Conservation (phyloP, 2,329 filamentous ascomycete species). For the Talaromyces sp. region DNA sequence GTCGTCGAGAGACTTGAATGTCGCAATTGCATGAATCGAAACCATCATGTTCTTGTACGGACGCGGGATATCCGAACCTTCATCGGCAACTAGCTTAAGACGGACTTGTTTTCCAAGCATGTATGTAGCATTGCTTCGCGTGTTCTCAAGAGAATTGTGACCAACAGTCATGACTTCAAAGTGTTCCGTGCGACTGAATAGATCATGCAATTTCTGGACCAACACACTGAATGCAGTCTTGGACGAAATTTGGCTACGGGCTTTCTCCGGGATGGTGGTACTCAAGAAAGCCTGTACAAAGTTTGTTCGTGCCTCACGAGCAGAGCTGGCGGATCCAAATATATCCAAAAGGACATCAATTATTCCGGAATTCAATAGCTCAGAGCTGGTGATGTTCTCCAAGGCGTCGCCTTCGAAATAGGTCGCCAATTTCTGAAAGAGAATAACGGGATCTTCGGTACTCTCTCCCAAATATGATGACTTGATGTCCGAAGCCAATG, state of each 20-base stretch:
- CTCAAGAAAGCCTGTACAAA: constrained; percentile 95
- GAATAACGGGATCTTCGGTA: constrained; percentile 47
- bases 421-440: constrained; percentile 70
- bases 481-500: constrained; percentile 66
- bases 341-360: constrained; percentile 77
- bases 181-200: constrained; percentile 93
- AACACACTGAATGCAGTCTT: constrained; percentile 83
- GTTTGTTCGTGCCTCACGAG: constrained; percentile 61
- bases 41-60: constrained; percentile 94
- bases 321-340: constrained; percentile 62
- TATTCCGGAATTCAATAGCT: constrained; percentile 83
- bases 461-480: constrained; percentile 55
- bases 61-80: constrained; percentile 77
- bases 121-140: constrained; percentile 81
- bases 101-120: constrained; percentile 96
- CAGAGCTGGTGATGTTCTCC: constrained; percentile 91
- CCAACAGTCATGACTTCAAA: constrained; percentile 97
- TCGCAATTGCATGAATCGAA: constrained; percentile 95
- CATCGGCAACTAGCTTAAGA: constrained; percentile 80
- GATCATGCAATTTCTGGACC: constrained; percentile 88
- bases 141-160: constrained; percentile 84
- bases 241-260: constrained; percentile 59
- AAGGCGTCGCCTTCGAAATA: constrained; percentile 86
- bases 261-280: constrained; percentile 53
- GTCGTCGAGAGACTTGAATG: constrained; percentile 93